Evolutionary conservation across 2,329 filamentous ascomycete species (phyloP).

Genomic region (Aspergillus ochraceus): DNA sequence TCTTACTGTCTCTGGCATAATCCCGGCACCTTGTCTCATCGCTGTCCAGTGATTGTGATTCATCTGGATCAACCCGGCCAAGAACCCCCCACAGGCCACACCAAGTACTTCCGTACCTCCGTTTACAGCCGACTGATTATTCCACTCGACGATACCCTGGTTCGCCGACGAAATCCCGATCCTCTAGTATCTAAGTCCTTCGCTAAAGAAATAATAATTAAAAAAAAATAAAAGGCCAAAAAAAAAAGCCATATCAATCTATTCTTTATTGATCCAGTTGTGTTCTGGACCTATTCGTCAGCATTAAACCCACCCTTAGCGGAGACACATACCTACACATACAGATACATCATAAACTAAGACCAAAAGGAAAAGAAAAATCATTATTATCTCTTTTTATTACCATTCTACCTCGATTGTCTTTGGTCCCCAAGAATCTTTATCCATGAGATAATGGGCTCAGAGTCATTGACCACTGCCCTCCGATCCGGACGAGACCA

Average conservation of each 20-base stretch:
- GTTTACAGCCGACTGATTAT: neutral
- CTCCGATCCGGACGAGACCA: conserved; percentile 14
- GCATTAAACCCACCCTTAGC: conserved; percentile 3
- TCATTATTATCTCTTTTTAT: neutral
- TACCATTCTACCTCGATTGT: conserved; percentile 1
- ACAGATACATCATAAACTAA: neutral
- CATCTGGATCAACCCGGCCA: neutral
- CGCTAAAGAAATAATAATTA: neutral
- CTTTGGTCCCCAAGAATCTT: neutral
- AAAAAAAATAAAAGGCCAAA: neutral
- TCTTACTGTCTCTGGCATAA: neutral
- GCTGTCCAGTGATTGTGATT: neutral
- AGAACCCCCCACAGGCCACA: neutral
- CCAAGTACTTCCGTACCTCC: neutral
- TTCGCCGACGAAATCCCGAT: conserved; percentile 1
- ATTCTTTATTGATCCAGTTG: neutral
- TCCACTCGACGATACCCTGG: neutral
- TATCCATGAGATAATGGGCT: conserved; percentile 19
- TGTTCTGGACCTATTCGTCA: neutral
- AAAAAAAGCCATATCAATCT: neutral
- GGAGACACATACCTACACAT: neutral
- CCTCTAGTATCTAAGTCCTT: neutral
- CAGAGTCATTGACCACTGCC: conserved; percentile 19
- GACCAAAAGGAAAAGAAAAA: neutral
- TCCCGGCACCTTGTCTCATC: neutral